phyloP scores from a whole-genome alignment of 2,329 filamentous ascomycete species.

The Talaromyces sp. region DNA sequence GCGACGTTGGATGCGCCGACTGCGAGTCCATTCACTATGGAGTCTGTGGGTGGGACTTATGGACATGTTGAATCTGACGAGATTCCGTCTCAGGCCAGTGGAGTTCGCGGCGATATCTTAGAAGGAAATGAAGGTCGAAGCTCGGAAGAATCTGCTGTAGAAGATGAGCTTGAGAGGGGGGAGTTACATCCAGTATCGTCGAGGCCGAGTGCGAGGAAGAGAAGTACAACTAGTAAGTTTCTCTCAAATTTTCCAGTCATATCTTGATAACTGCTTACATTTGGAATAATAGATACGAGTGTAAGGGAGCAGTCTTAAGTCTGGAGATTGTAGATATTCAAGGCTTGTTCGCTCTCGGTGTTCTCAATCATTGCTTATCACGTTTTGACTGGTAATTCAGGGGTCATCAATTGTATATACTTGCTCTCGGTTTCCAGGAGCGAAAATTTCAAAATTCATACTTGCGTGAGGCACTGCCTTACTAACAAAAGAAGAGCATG shows the following conservation, averaged over 20 bases:
- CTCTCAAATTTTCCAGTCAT: neutral
- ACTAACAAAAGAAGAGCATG: neutral
- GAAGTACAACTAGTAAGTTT: slow-evolving; percentile 17
- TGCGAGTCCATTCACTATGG: slow-evolving; percentile 72
- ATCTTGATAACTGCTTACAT: neutral
- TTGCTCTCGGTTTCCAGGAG: neutral
- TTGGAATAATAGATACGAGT: neutral
- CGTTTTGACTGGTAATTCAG: neutral
- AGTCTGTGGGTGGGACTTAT: slow-evolving; percentile 67
- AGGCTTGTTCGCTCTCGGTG: neutral
- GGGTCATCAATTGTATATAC: neutral
- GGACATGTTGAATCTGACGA: slow-evolving; percentile 40
- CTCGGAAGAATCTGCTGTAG: slow-evolving; percentile 31
- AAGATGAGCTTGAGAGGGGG: slow-evolving; percentile 44
- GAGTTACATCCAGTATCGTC: slow-evolving; percentile 37
- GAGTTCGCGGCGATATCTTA: slow-evolving; percentile 7
- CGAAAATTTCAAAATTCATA: neutral
- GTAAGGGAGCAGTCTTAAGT: neutral
- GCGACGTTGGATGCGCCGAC: slow-evolving; percentile 68
- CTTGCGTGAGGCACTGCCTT: neutral
- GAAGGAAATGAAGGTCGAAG: slow-evolving; percentile 21
- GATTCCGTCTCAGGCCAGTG: slow-evolving; percentile 13
- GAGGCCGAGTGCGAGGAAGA: slow-evolving; percentile 18
- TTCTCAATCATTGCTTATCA: neutral
- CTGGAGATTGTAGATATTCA: neutral